Conservation (phyloP, 306 rosid species). For the Fragaria vesca region DNA sequence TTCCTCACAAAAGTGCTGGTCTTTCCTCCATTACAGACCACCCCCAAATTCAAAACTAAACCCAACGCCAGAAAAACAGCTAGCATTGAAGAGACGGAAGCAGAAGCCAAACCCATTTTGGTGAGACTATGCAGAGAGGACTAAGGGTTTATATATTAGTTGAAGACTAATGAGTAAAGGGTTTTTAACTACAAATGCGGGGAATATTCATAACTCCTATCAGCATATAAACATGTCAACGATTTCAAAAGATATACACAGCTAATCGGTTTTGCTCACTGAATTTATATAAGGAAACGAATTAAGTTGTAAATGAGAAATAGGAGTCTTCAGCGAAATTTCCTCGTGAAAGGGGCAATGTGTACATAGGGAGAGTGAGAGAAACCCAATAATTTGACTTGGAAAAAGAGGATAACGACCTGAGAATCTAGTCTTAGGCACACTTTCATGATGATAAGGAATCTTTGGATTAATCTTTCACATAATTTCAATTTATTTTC, state of each 20-base stretch:
- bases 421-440: too few relatives aligned
- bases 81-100: slow-evolving; percentile 8
- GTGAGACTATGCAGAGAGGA: not conserved
- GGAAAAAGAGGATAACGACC: too few relatives aligned
- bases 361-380: too few relatives aligned
- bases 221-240: not conserved
- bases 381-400: too few relatives aligned
- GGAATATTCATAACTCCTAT: not conserved
- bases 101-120: slow-evolving; percentile 20
- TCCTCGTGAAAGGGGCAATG: too few relatives aligned
- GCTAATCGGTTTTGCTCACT: too few relatives aligned
- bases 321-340: too few relatives aligned
- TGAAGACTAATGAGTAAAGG: not conserved
- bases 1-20: slow-evolving; percentile 48
- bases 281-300: too few relatives aligned
- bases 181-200: not conserved
- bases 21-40: slow-evolving; percentile 33
- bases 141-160: not conserved
- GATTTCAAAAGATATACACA: not conserved
- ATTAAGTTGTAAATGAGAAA: too few relatives aligned
- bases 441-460: too few relatives aligned
- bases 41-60: slow-evolving; percentile 26
- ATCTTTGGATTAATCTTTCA: too few relatives aligned
- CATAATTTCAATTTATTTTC: too few relatives aligned
- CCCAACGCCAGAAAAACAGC: slow-evolving; percentile 18